Evolutionary conservation across 2,329 filamentous ascomycete species (phyloP), one percentile per base, ranked within the genome.

Genomic region (Pyrenophora tritici-repentis): DNA sequence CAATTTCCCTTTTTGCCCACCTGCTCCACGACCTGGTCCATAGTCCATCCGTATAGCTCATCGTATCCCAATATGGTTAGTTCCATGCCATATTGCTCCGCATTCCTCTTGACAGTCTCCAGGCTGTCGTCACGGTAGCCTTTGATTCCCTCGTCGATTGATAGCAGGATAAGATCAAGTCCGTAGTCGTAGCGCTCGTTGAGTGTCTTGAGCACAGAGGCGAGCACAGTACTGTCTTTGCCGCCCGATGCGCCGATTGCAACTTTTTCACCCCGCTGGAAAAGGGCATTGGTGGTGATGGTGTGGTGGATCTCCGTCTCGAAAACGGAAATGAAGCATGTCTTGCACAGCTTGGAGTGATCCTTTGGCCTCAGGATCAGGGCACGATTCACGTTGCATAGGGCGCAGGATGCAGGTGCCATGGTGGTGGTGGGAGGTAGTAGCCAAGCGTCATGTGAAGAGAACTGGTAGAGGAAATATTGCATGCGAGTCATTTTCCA

Each of bases 1-100:
- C 94, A 99, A 75, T 99, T 99, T 24, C 93, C 92, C 74, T 97
- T 97, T 78, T 97, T 97, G 12, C 94, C 94, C 42, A 99, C 89
- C 40, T 93, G 90, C 66, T 92, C 89, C 3, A 99, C 95, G 8
- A 99, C 94, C 69, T 97, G 91, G 68, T 99, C 94, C 94, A 99
- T 99, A 1, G 92, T 97, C 94, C 94, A 99, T 7, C 93, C 94
- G 72, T 99, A 99, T 8, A 99, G 79, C 67, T 97, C 89, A 46
- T 87, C 88, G 67, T 99, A 99, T 42, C 93, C 91, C 42, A 99
- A 85, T 48, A 99, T 96, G 63, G 91, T 90, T 41, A 99, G 78
- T 0, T 89, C 86, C 88, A 99, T 95, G 1, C 88, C 86, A 75
- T 97, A 97, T 73, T 97, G 91, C 10, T 83, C 73, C 0, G 92